Conservation (phyloP, 2,329 filamentous ascomycete genomes). For the Paraconiothyrium brasiliense region DNA sequence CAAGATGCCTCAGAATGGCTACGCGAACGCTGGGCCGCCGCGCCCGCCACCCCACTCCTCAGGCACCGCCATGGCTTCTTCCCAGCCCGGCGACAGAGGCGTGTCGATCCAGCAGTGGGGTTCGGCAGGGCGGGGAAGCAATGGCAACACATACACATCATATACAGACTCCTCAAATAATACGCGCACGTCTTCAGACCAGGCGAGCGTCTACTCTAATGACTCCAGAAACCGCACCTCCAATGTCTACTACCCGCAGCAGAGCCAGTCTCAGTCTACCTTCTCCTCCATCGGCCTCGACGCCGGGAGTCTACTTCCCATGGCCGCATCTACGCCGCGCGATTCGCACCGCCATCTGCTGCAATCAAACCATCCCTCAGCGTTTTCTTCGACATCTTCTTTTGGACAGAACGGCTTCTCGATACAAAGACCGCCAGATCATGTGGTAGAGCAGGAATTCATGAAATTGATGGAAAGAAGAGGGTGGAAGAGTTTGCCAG, state of each 20-base stretch:
- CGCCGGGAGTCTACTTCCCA: constrained; percentile 49
- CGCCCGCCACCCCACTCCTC: constrained; percentile 66
- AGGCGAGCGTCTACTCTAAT: constrained; percentile 71
- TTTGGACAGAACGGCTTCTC: constrained; percentile 65
- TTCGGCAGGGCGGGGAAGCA: constrained; percentile 34
- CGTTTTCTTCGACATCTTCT: constrained; percentile 59
- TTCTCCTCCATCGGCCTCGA: constrained; percentile 57
- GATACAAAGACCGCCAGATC: constrained; percentile 78
- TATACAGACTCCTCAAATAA: constrained; percentile 57
- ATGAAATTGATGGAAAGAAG: constrained; percentile 94
- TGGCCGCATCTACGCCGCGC: constrained; percentile 51
- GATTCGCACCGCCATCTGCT: constrained; percentile 54
- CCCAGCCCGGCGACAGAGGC: constrained; percentile 70
- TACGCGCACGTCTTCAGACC: constrained; percentile 69
- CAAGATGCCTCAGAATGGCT: constrained; percentile 58
- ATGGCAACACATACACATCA: constrained; percentile 34
- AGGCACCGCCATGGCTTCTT: constrained; percentile 73
- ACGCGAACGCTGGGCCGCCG: constrained; percentile 63
- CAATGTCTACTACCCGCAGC: constrained; percentile 61
- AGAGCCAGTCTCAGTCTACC: constrained; percentile 66
- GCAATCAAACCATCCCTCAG: constrained; percentile 55
- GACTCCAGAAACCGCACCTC: constrained; percentile 67
- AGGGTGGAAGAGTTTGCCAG: constrained; percentile 95
- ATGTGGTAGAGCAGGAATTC: constrained; percentile 89
- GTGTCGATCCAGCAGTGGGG: constrained; percentile 84